Evolutionary conservation across 306 rosid genomes (phyloP), one percentile per base, ranked within the genome.

Genomic region (Malus fusca): DNA sequence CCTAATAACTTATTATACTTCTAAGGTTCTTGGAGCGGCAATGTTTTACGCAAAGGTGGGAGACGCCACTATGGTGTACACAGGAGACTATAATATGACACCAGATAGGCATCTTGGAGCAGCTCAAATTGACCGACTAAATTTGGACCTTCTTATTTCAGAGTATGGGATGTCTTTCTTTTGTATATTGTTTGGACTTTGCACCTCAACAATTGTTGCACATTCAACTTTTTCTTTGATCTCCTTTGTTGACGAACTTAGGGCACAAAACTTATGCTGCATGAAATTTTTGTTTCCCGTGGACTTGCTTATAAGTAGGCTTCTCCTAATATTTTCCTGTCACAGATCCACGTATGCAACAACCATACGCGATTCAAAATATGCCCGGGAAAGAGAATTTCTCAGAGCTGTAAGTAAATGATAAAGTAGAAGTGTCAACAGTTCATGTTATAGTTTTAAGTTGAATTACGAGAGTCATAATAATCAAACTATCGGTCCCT

Each of bases 21-120:
- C 48, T 22, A 78, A 94, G 98, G 98, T 94, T 75, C 83, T 94
- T 77, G 98, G 98, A 79, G 97, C 98, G 62, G 98, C 97, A 53
- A 91, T 94, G 98, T 91, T 94, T 87, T 84, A 91, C 85, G 97
- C 88, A n/a, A 94, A 91, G 88, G 98, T 90, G 70, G 98, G 98
- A 71, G 94, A 91, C 21, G 56, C 90, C 52, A 92, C 88, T 82
- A 85, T 94, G 72, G 89, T 94, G 78, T 94, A 94, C 84, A 94
- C 98, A 12, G 98, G 98, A 77, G 98, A 94, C 82, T 94, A 94
- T 82, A 94, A 91, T 89, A 94, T 94, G 98, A 91, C 98, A 28
- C 88, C 98, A 26, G 98, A 94, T 82, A 87, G 96, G 81, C 98
- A 94, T 84, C 96, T 94, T 77, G 98, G 96, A 72, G 97, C 98